Conservation (phyloP, 1,284 basidiomycete species). For the Puccinia hordei region DNA sequence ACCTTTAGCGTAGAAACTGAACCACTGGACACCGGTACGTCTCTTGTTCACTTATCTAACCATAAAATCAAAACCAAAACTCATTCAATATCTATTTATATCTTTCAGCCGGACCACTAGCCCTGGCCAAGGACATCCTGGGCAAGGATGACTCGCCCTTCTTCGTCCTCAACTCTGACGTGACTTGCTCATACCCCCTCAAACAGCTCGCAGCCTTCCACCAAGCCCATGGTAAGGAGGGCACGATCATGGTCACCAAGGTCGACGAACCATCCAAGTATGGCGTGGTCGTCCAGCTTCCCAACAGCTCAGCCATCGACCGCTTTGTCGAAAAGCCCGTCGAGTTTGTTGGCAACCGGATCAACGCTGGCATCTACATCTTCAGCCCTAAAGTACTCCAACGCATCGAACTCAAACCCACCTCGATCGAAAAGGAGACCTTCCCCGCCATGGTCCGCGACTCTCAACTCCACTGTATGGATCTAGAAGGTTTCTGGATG, state of each 20-base stretch:
- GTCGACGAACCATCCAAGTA: slow-evolving; percentile 65
- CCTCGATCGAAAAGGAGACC: slow-evolving; percentile 65
- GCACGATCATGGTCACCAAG: slow-evolving; percentile 66
- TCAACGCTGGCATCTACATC: slow-evolving; percentile 66
- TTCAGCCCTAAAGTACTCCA: slow-evolving; percentile 64
- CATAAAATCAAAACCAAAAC: neutral
- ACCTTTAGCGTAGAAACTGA: slow-evolving; percentile 62
- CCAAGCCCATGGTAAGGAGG: slow-evolving; percentile 63
- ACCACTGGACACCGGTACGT: slow-evolving; percentile 64
- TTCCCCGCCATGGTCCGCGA: slow-evolving; percentile 64
- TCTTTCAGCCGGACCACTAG: slow-evolving; percentile 63
- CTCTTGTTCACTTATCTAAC: neutral
- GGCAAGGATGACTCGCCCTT: slow-evolving; percentile 65
- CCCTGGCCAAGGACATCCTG: slow-evolving; percentile 63
- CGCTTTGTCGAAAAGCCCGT: slow-evolving; percentile 66
- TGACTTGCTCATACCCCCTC: slow-evolving; percentile 65
- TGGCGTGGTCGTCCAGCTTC: slow-evolving; percentile 64
- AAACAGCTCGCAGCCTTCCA: slow-evolving; percentile 65
- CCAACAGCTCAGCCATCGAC: slow-evolving; percentile 62
- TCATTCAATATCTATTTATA: slow-evolving; percentile 4
- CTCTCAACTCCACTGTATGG: slow-evolving; percentile 63
- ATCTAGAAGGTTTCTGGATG: slow-evolving; percentile 65
- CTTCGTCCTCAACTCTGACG: slow-evolving; percentile 66
- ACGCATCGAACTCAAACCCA: slow-evolving; percentile 64
- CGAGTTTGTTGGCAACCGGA: slow-evolving; percentile 65